phyloP scores from a whole-genome alignment of 2,329 filamentous ascomycete genomes.

The Colletotrichum liaoningense region DNA sequence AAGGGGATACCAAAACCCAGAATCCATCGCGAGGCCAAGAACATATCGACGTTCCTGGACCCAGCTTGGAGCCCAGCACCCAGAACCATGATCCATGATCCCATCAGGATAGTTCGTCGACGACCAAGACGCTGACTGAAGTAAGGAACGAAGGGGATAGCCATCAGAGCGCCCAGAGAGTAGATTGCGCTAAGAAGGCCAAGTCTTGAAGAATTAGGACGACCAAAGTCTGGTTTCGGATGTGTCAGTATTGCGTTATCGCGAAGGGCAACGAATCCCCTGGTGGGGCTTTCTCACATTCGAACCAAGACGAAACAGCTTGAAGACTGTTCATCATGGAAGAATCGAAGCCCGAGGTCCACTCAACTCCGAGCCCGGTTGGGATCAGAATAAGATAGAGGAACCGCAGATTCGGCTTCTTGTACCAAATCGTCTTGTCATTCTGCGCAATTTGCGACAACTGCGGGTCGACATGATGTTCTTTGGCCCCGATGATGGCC shows the following conservation, averaged over 20 bases:
- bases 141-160: conserved; percentile 44
- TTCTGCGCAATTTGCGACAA: conserved; percentile 48
- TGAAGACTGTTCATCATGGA: conserved; percentile 58
- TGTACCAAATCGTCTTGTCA: conserved; percentile 51
- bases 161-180: conserved; percentile 58
- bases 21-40: conserved; percentile 63
- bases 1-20: conserved; percentile 66
- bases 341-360: conserved; percentile 56
- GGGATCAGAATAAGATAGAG: conserved; percentile 55
- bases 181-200: conserved; percentile 54
- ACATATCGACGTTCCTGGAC: conserved; percentile 53
- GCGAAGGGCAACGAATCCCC: background rate
- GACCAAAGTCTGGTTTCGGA: conserved; percentile 48
- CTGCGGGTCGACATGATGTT: conserved; percentile 48
- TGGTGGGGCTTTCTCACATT: conserved; percentile 40
- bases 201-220: conserved; percentile 49
- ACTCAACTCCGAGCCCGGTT: conserved; percentile 53
- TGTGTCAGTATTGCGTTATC: background rate
- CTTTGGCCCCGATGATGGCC: conserved; percentile 48
- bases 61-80: conserved; percentile 50
- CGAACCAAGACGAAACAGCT: conserved; percentile 51
- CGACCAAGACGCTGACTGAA: conserved; percentile 46
- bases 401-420: conserved; percentile 51
- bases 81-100: conserved; percentile 46
- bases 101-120: conserved; percentile 44